Evolutionary conservation across 2,329 filamentous ascomycete species (phyloP), one percentile per base, ranked within the genome.

Genomic region (Ophiostoma montium): DNA sequence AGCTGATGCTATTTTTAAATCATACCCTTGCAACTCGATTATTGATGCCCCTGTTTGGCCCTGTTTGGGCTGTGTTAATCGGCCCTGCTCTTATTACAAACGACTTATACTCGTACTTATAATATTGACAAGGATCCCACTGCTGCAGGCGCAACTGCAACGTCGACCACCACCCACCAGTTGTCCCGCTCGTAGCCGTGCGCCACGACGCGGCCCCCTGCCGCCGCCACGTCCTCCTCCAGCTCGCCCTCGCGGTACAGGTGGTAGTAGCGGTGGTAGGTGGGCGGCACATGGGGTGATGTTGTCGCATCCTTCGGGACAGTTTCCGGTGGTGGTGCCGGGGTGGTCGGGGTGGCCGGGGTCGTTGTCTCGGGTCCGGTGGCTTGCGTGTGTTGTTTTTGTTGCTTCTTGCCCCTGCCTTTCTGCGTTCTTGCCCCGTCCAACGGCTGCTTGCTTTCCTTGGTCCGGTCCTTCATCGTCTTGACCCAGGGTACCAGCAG

Each of bases 161-260:
- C 36, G 58, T 65, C 61, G 53, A 64, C 63, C 50, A 95, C 81
- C 48, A 81, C 87, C 90, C 90, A 98, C 92, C 92, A 96, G 67
- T 98, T 98, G 62, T 96, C 92, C 68, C 82, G 89, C 62, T 98
- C 92, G 65, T 96, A 98, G 32, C 92, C 92, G 52, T 78, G 79
- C 56, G 86, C 81, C 21, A 92, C 59, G 13, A 95, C 78, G 45
- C 66, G 67, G 8, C 89, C 92, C 16, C 88, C 88, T 18, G 83
- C 89, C 15, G 74, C 72, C 46, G 65, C 63, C 50, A 95, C 76
- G 62, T 95, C 85, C 39, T 78, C 73, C 62, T 95, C 88, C 51
- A 98, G 70, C 68, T 98, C 92, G 15, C 86, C 86, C 61, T 86
- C 76, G 48, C 78, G 74, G 65, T 95, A 98, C 23, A 98, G 70